A percentile compares a stretch with the other conserved stretches of the same genome.
phyloP scores from a whole-genome alignment of 768 basidiomycete genomes.

The Lanmaoa pseudosensibilis region DNA sequence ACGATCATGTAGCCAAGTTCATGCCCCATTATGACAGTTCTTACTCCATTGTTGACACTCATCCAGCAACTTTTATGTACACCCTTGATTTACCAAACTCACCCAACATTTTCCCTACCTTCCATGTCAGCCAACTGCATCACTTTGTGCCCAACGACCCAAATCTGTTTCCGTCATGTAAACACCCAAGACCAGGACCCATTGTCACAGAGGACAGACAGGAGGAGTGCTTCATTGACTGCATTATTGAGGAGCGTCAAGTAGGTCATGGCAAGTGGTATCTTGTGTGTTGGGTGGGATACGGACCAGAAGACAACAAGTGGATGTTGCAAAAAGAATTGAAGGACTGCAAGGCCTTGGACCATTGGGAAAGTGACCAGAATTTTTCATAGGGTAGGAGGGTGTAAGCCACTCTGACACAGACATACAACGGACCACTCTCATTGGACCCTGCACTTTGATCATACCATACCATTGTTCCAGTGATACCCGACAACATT shows the following conservation, averaged over 20 bases:
- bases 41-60: slow-evolving; percentile 18
- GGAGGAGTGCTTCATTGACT: not conserved
- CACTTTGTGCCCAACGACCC: slow-evolving; percentile 38
- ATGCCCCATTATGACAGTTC: slow-evolving; percentile 39
- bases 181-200: not conserved
- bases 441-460: no score
- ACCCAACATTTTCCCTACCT: slow-evolving; percentile 23
- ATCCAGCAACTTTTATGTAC: slow-evolving; percentile 14
- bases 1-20: slow-evolving; percentile 40
- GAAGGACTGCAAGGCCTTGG: slow-evolving; percentile 3
- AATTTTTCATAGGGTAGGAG: not conserved
- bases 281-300: slow-evolving; percentile 21
- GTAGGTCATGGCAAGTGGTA: slow-evolving; percentile 18
- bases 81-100: slow-evolving; percentile 27
- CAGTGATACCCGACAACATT: no score
- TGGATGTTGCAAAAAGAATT: not conserved
- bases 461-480: no score
- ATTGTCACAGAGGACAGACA: not conserved
- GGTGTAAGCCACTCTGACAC: not conserved
- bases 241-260: slow-evolving; percentile 1
- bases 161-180: slow-evolving; percentile 35
- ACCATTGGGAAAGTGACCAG: not conserved
- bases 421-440: no score
- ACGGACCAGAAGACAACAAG: slow-evolving; percentile 4
- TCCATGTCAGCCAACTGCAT: slow-evolving; percentile 36